Evolutionary conservation across 208 protist genomes (phyloP), one percentile per base, ranked within the genome.

Genomic region (Leishmania tropica): DNA sequence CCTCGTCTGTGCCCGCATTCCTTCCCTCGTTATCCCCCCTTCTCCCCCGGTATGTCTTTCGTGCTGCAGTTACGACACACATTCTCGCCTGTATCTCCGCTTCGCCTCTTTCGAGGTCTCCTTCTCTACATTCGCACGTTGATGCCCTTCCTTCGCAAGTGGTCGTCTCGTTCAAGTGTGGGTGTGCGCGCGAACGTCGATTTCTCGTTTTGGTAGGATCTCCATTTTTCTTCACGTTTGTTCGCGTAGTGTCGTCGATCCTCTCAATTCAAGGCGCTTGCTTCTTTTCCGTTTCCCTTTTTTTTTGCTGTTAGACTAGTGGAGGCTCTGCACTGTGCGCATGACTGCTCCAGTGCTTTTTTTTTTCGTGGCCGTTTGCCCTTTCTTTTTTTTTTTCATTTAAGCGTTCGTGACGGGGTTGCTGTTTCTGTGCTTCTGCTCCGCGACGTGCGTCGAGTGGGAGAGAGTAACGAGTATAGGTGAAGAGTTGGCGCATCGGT

Each of bases 361-460:
- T 48, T 48, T 48, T 47, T 48, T 47, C 13, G 45, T 64, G 58
- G 7, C 28, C 28, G 11, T 17, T 24, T 64, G n/a, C 58, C n/a
- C 0, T 28, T 64, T 13, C 0, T 0, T 64, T 3, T 10, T 15
- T 17, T 67, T 15, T 67, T 67, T 35, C 31, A 24, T 2, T 10
- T 21, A 10, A 40, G 62, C 31, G 13, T 68, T 17, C 28, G 58
- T 77, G 47, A 21, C 31, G 82, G 76, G 17, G 42, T 37, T 19
- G 74, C 15, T 75, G 11, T 45, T 86, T 11, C 58, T 65, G 17
- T 79, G 19, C 48, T 31, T 67, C 37, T 54, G 68, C n/a, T 28
- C 65, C 67, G 7, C 4, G 67, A 58, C 1, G 62, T 40, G 31
- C 62, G 31, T 40, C 31, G 62, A 68, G 62, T 40, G 15, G 62